These are phyloP conservation scores for Leccinum insolens DNA, from an alignment of 1,284 basidiomycete genomes.

Conservation along the genomic window DNA sequence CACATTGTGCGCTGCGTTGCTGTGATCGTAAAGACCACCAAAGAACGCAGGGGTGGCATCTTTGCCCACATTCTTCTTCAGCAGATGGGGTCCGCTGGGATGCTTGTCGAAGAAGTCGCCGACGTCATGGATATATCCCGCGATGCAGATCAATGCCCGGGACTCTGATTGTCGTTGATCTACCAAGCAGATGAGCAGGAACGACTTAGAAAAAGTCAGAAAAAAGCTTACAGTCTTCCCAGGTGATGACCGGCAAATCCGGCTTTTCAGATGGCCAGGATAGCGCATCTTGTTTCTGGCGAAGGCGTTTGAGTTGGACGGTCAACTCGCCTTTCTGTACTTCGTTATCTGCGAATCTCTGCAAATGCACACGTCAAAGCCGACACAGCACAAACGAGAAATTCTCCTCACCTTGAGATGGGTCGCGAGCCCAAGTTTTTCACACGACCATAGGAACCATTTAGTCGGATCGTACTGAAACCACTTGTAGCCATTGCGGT, in stretches of 20 bases:
- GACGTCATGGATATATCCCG: conserved; percentile 89
- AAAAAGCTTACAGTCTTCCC: conserved; percentile 70
- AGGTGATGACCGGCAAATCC: conserved; percentile 80
- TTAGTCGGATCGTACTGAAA: too few relatives aligned
- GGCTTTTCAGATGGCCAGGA: conserved; percentile 74
- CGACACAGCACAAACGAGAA: too few relatives aligned
- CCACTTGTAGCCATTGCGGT: too few relatives aligned
- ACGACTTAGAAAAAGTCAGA: neutral
- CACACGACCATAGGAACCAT: too few relatives aligned
- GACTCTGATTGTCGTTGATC: conserved; percentile 76
- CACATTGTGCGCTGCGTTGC: conserved; percentile 86
- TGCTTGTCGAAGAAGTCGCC: conserved; percentile 82
- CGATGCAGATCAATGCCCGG: conserved; percentile 76
- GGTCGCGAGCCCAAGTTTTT: too few relatives aligned
- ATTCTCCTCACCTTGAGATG: too few relatives aligned
- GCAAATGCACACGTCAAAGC: too few relatives aligned
- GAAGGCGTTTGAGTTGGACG: conserved; percentile 63
- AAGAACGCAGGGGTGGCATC: conserved; percentile 91
- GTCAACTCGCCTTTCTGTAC: too few relatives aligned
- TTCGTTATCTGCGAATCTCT: too few relatives aligned
- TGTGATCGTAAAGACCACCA: conserved; percentile 90
- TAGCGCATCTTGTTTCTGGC: conserved; percentile 67
- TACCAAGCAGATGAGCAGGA: conserved; percentile 27
- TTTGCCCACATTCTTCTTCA: conserved; percentile 72
- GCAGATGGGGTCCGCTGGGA: conserved; percentile 69